Base-by-base conservation (phyloP, 768 basidiomycete genomes). In the Leucocoprinus sp. region DNA sequence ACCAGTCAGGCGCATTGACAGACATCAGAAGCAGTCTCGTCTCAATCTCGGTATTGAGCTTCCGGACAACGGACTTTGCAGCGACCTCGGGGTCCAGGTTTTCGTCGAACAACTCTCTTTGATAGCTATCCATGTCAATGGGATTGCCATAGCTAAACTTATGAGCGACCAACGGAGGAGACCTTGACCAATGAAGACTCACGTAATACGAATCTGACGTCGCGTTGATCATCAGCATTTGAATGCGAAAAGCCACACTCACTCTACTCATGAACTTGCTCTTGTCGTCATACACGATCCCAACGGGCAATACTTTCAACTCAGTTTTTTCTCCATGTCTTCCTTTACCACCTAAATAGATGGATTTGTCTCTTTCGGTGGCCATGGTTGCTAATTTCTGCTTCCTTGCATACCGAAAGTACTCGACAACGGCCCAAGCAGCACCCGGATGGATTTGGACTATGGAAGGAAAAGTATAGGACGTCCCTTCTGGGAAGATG, bases 401-500 rank as follows among this genome's bases (percentile, higher is more conserved):
- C 45, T 45, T 45, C 18, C 48, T 50, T 43, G 57, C 55, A 74
- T 53, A 50, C 49, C 74, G 68, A 39, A 71, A 65, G 59, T 77
- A 86, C 56, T 87, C 84, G 38, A 87, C 71, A 5, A 80, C 82
- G 36, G 80, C 76, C 80, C 84, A 83, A 5, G 78, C 75, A 2
- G 75, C 74, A 4, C 86, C 85, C 37, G 83, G 79, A 58, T 74
- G 59, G 9, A 72, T 57, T 51, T 75, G 76, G 17, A 66, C 60
- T 33, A 76, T 75, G 4, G 61, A 56, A 8, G 69, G 67, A 44
- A 70, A 64, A 0, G 71, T 75, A 50, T 75, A 73, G 43, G 67
- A 71, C 26, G 74, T 75, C 15, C 80, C 80, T 52, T 82, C 80
- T 0, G 79, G 79, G 53, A 88, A 87, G 11, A 89, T 72, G 0